Evolutionary conservation across 768 basidiomycete species (phyloP).

Genomic region (Rhodotorula diobovata): DNA sequence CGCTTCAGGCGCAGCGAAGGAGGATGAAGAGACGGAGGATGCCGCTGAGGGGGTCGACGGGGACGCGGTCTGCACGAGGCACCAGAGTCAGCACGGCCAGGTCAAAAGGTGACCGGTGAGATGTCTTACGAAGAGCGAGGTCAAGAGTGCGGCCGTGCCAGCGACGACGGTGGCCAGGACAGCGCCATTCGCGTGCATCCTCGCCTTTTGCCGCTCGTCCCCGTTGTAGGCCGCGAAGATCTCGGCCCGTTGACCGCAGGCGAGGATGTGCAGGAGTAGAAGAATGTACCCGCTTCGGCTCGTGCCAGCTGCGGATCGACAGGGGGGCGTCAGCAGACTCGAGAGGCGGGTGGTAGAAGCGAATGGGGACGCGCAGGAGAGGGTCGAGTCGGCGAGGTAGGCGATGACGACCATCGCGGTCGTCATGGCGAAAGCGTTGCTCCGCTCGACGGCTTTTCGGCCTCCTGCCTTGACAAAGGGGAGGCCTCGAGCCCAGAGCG

Average conservation of each 20-base stretch:
- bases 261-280: conserved; percentile 24
- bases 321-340: neutral
- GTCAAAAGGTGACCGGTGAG: no score
- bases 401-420: conserved; percentile 7
- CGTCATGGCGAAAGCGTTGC: conserved; percentile 32
- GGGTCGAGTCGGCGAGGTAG: conserved; percentile 16
- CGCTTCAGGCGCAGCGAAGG: neutral
- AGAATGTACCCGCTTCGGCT: conserved; percentile 5
- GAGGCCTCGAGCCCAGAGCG: conserved; percentile 37
- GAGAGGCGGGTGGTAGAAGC: neutral
- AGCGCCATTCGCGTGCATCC: conserved; percentile 20
- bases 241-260: conserved; percentile 26
- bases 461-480: conserved; percentile 24
- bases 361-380: conserved; percentile 3
- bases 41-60: neutral
- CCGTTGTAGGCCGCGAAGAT: conserved; percentile 11
- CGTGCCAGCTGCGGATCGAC: neutral
- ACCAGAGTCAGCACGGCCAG: neutral
- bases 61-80: neutral
- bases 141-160: neutral
- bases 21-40: conserved; percentile 5
- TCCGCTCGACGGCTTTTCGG: conserved; percentile 24
- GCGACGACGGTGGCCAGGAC: neutral
- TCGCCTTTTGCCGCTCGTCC: conserved; percentile 10
- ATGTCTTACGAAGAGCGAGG: conserved; percentile 21